Evolutionary conservation across 352 stramenopile genomes (phyloP), one percentile per base, ranked within the genome.

Genomic region (Phytophthora brassicae): DNA sequence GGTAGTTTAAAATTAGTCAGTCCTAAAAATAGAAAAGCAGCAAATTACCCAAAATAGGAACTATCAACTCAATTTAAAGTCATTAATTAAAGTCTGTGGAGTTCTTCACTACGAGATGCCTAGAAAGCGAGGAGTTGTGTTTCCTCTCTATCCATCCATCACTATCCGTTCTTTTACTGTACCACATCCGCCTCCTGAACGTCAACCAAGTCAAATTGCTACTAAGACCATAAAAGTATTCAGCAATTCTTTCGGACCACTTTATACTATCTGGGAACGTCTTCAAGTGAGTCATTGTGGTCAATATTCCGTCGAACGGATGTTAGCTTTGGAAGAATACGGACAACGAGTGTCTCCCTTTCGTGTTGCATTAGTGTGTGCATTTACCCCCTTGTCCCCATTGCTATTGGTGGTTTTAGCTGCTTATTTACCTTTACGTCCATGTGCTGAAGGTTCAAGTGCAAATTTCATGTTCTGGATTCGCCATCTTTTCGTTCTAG

Each of bases 221-320:
- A 35, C 39, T n/a, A 41, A 20, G 4, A 64, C 64, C 0, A 56
- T 68, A 35, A 64, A 68, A 53, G 20, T 60, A 26, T 60, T 68
- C 31, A 58, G 51, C 1, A 56, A 35, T 46, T 71, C 57, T 0
- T 7, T 71, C 0, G 45, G 56, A 2, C 63, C 63, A 12, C n/a
- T 71, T 0, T 71, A 71, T 26, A 59, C 58, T 46, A 6, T 65
- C 2, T 77, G 68, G 68, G 64, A 77, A 31, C 53, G 45, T 11
- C 51, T 76, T 7, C 64, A 74, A 36, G 64, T 79, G 13, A 75
- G 61, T 17, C 64, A 74, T 31, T 72, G 68, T n/a, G 68, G 68
- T 20, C 69, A 65, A 22, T 79, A 76, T 33, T 79, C 68, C 6
- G 61, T 76, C 9, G 68, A 74, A 53, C 56, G 71, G 0, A 71